Evolutionary conservation across 768 basidiomycete species (phyloP), one percentile per base, ranked within the genome.

Genomic region (Paxillus ammoniavirescens): DNA sequence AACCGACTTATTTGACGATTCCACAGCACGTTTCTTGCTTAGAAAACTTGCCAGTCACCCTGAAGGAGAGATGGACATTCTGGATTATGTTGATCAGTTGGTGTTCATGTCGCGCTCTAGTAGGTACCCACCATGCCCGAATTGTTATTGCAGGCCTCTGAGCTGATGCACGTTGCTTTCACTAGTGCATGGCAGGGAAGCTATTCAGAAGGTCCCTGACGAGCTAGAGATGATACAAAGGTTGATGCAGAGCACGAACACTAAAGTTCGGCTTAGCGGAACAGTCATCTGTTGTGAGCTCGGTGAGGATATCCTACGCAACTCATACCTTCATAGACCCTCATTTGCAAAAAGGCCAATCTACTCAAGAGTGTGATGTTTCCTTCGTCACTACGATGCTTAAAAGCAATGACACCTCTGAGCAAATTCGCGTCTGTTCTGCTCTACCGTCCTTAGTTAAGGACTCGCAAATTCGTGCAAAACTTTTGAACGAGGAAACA

Each of bases 101-200:
- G 45, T 53, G 14, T 53, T 54, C 40, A 52, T 56, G 50, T 41
- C 55, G 5, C 23, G 44, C 26, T 56, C 46, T 9, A 41, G 55
- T 53, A 31, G 18, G 52, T 26, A 18, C 9, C 3, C 7, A 10
- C 13, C 26, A 5, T 26, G 26, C 26, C 26, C 12, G 15, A n/a
- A 38, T 12, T 31, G 0, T 40, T 8, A 28, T 15, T n/a, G 26
- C 8, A 12, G 42, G 21, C 17, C 10, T 26, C 10, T 26, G 8
- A 12, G 5, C 42, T 42, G 37, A 38, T 13, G 14, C 3, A n/a
- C 37, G 4, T 42, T 31, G 31, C 21, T 21, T 9, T 14, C 13
- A 13, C 14, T 17, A 54, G 53, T 52, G 5, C 37, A 54, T 23
- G 53, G 53, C 13, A 51, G 50, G 33, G 40, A 40, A 26, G 53